phyloP scores from a whole-genome alignment of 2,329 filamentous ascomycete genomes.

The Aspergillus intermedius region DNA sequence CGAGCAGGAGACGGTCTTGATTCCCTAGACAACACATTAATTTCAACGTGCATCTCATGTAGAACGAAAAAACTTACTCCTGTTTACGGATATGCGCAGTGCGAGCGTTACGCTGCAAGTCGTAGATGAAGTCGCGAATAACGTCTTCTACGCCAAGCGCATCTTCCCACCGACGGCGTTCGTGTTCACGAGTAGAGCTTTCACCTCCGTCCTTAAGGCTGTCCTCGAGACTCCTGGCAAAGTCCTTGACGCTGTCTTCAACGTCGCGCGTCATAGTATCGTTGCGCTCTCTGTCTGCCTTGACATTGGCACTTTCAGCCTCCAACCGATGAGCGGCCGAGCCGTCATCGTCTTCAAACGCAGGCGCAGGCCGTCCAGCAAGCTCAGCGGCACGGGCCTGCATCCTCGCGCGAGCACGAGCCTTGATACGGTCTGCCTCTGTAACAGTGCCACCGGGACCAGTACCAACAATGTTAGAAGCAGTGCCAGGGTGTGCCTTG shows the following conservation, averaged over 20 bases:
- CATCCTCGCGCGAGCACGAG: conserved; percentile 96
- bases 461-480: conserved; percentile 77
- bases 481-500: conserved; percentile 79
- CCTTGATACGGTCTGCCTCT: conserved; percentile 89
- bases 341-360: conserved; percentile 61
- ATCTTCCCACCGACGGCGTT: conserved; percentile 91
- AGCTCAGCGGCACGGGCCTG: conserved; percentile 91
- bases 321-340: conserved; percentile 80
- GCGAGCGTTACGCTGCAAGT: conserved; percentile 80
- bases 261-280: conserved; percentile 96
- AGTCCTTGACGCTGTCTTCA: conserved; percentile 89
- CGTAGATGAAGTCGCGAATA: conserved; percentile 95
- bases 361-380: conserved; percentile 71
- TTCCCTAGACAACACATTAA: conserved; percentile 33
- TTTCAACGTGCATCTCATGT: background rate
- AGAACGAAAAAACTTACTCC: conserved; percentile 39
- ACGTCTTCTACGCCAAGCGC: conserved; percentile 93
- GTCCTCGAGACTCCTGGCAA: conserved; percentile 76
- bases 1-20: conserved; percentile 45
- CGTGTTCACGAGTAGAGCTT: conserved; percentile 75
- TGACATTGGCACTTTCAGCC: conserved; percentile 74
- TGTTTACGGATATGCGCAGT: conserved; percentile 62
- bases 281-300: conserved; percentile 83
- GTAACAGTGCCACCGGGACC: conserved; percentile 86
- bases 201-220: conserved; percentile 74